Conservation (phyloP, 495 filamentous ascomycete species). For the Neurospora sp. region DNA sequence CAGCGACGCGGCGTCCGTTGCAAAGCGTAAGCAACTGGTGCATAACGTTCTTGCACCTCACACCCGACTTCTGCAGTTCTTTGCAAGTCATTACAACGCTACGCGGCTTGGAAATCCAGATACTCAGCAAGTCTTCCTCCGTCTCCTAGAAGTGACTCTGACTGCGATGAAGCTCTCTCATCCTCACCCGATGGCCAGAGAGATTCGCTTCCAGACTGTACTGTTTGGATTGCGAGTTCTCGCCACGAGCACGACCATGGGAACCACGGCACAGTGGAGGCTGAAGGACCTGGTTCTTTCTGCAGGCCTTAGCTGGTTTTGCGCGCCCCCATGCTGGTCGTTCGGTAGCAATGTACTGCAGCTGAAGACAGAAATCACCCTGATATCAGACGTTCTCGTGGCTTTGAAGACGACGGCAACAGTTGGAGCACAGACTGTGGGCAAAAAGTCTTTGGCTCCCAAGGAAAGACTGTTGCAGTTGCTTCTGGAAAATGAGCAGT, state of each 20-base stretch:
- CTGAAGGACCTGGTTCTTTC: conserved; percentile 83
- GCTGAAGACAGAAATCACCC: conserved; percentile 78
- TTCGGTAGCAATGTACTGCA: conserved; percentile 91
- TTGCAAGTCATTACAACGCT: conserved; percentile 89
- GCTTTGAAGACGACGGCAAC: conserved; percentile 46
- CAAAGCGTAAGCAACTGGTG: conserved; percentile 62
- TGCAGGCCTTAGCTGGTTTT: conserved; percentile 82
- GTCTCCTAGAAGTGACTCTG: conserved; percentile 65
- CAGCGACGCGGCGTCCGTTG: conserved; percentile 67
- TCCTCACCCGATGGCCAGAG: conserved; percentile 77
- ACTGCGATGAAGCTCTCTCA: conserved; percentile 57
- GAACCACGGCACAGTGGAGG: conserved; percentile 51
- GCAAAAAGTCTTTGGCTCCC: conserved; percentile 52
- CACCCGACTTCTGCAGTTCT: conserved; percentile 72
- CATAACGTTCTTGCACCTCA: conserved; percentile 79
- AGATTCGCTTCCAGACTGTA: conserved; percentile 80
- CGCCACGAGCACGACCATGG: conserved; percentile 53
- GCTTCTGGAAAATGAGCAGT: conserved; percentile 76
- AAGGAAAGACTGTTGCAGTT: conserved; percentile 73
- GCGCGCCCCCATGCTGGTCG: conserved; percentile 74
- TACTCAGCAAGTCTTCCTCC: conserved; percentile 67
- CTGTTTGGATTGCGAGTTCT: conserved; percentile 73
- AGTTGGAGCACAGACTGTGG: conserved; percentile 44
- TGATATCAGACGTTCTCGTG: conserved; percentile 65
- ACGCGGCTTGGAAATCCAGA: conserved; percentile 70